Conservation (phyloP, 2,329 filamentous ascomycete species). For the Claviceps lovelessii region DNA sequence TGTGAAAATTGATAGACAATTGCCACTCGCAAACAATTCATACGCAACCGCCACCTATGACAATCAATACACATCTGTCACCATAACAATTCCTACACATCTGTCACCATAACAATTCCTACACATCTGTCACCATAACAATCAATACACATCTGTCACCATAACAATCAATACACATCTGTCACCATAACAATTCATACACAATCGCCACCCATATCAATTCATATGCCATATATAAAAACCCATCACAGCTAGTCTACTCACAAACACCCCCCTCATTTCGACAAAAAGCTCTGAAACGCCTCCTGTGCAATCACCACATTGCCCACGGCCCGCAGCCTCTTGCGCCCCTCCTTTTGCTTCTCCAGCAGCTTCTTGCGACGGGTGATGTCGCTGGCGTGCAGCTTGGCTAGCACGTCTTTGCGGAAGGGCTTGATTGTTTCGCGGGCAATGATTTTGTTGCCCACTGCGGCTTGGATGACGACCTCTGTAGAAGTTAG, state of each 20-base stretch:
- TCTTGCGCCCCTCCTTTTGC: conserved; percentile 91
- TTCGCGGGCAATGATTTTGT: conserved; percentile 73
- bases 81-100: no score
- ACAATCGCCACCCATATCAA: background rate
- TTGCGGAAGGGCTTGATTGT: conserved; percentile 95
- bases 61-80: no score
- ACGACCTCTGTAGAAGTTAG: conserved; percentile 54
- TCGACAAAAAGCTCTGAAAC: conserved; percentile 86
- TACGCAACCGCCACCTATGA: no score
- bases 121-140: no score
- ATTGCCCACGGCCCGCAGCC: conserved; percentile 69
- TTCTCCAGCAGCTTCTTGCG: conserved; percentile 83
- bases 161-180: no score
- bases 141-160: no score
- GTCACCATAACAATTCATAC: no score
- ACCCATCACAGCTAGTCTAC: background rate
- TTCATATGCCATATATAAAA: background rate
- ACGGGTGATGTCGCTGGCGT: conserved; percentile 74
- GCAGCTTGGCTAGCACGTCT: conserved; percentile 83
- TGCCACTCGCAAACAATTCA: no score
- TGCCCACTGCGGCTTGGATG: conserved; percentile 80
- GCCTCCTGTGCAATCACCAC: conserved; percentile 93
- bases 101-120: no score
- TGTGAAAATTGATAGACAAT: no score
- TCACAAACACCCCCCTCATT: conserved; percentile 35